These are phyloP conservation scores for Phytophthora pseudosyringae DNA, from an alignment of 352 stramenopile genomes.

Conservation along the genomic window DNA sequence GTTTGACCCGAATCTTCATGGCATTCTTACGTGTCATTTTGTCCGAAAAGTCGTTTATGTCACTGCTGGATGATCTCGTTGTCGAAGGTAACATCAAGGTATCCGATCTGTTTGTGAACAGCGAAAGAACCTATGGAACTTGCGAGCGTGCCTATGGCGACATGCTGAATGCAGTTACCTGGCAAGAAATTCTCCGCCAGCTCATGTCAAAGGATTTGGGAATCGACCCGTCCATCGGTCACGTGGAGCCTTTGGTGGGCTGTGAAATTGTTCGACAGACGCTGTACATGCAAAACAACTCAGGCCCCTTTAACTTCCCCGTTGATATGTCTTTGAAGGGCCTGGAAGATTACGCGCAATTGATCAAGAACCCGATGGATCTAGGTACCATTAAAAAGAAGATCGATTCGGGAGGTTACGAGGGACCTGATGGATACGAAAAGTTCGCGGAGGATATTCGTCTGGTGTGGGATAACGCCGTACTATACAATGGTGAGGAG, in stretches of 20 bases:
- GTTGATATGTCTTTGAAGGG: conserved; percentile 83
- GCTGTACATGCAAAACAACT: conserved; percentile 86
- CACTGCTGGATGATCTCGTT: conserved; percentile 73
- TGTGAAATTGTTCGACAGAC: conserved; percentile 84
- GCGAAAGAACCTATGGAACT: conserved; percentile 77
- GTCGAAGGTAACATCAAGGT: conserved; percentile 86
- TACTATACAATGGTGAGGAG: conserved; percentile 82
- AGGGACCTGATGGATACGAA: conserved; percentile 60
- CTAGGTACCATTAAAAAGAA: conserved; percentile 87
- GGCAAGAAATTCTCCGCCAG: conserved; percentile 85
- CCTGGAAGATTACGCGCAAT: conserved; percentile 85
- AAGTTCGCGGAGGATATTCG: conserved; percentile 78
- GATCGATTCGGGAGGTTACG: conserved; percentile 78
- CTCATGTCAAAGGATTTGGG: conserved; percentile 84
- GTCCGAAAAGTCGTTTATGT: conserved; percentile 83
- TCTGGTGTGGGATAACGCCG: conserved; percentile 87
- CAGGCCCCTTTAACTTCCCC: conserved; percentile 79
- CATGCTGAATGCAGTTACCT: conserved; percentile 81
- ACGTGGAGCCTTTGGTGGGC: conserved; percentile 73
- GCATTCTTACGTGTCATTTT: conserved; percentile 74
- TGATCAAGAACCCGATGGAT: conserved; percentile 92
- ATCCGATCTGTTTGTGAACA: conserved; percentile 77
- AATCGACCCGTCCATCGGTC: conserved; percentile 76
- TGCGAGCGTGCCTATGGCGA: conserved; percentile 73
- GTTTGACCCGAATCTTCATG: conserved; percentile 74